Conservation (phyloP, 2,329 filamentous ascomycete species). For the Phoma herbarum region DNA sequence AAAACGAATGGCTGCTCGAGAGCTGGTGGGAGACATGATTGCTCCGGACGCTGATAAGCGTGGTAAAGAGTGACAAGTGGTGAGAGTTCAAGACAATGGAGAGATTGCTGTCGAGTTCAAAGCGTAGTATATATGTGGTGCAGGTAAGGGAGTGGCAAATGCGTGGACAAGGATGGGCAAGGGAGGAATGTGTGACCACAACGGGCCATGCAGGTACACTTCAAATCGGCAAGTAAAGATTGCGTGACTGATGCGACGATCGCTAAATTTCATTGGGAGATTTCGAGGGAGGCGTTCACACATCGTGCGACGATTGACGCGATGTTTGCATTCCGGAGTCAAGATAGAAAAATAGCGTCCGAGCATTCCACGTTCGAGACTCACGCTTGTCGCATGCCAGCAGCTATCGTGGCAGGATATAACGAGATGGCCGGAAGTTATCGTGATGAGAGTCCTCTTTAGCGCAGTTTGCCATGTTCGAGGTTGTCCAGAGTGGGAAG, state of each 20-base stretch:
- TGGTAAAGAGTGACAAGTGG: slow-evolving; percentile 22
- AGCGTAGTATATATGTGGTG: slow-evolving; percentile 21
- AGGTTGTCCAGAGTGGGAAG: not conserved
- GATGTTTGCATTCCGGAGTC: slow-evolving; percentile 19
- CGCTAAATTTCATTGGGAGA: slow-evolving; percentile 16
- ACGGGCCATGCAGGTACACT: slow-evolving; percentile 19
- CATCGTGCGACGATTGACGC: slow-evolving; percentile 18
- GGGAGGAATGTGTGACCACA: slow-evolving; percentile 23
- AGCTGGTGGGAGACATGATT: slow-evolving; percentile 21
- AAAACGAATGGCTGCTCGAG: slow-evolving; percentile 24
- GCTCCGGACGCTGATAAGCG: slow-evolving; percentile 22
- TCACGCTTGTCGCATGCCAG: slow-evolving; percentile 21
- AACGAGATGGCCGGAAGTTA: slow-evolving; percentile 4
- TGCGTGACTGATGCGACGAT: slow-evolving; percentile 22
- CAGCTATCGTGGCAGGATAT: slow-evolving; percentile 16
- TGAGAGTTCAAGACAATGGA: slow-evolving; percentile 17
- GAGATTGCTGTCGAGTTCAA: not conserved
- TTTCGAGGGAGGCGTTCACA: slow-evolving; percentile 13
- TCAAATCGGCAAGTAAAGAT: slow-evolving; percentile 19
- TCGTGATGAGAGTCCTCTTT: not conserved
- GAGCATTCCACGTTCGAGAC: slow-evolving; percentile 23
- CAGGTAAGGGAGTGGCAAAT: slow-evolving; percentile 22
- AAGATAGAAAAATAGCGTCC: slow-evolving; percentile 11
- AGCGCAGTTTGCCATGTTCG: not conserved
- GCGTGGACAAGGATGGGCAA: slow-evolving; percentile 15